Evolutionary conservation across 148 eudicot species (phyloP).

Genomic region (Pharnaceum exiguum): DNA sequence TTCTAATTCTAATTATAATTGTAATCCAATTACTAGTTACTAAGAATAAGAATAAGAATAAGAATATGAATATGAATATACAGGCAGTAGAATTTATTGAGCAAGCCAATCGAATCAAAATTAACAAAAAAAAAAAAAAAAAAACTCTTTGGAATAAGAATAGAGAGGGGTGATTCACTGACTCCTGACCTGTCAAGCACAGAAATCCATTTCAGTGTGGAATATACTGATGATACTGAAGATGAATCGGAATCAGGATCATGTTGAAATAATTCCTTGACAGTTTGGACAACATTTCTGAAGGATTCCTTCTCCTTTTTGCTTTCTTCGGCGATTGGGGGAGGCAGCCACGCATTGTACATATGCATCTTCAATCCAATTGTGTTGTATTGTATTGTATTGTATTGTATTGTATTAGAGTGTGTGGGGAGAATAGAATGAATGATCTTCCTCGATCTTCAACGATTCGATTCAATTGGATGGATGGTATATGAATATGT

Average conservation of each 20-base stretch:
- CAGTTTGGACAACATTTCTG: slow-evolving; percentile 47
- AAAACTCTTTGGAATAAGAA: not conserved
- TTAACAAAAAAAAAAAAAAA: not conserved
- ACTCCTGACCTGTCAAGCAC: slow-evolving; percentile 92
- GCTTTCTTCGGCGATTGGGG: slow-evolving; percentile 66
- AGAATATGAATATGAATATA: no score
- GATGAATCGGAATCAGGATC: slow-evolving; percentile 96
- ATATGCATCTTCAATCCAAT: slow-evolving; percentile 87
- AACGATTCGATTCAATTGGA: no score
- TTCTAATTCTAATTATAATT: no score
- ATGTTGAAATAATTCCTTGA: slow-evolving; percentile 35
- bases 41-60: no score
- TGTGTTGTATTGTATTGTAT: no score
- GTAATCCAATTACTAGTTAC: no score
- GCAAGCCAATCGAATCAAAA: not conserved
- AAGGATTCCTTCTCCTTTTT: slow-evolving; percentile 71
- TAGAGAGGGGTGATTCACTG: slow-evolving; percentile 12
- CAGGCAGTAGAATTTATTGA: no score
- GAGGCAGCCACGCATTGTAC: slow-evolving; percentile 93
- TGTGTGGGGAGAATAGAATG: no score
- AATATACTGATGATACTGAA: no score
- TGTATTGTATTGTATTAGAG: no score
- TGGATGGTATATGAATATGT: no score
- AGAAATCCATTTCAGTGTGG: slow-evolving; percentile 85
- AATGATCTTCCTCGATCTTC: no score